These are phyloP conservation scores for Zymoseptoria ardabiliae DNA, from an alignment of 2,329 filamentous ascomycete species.

Conservation along the genomic window DNA sequence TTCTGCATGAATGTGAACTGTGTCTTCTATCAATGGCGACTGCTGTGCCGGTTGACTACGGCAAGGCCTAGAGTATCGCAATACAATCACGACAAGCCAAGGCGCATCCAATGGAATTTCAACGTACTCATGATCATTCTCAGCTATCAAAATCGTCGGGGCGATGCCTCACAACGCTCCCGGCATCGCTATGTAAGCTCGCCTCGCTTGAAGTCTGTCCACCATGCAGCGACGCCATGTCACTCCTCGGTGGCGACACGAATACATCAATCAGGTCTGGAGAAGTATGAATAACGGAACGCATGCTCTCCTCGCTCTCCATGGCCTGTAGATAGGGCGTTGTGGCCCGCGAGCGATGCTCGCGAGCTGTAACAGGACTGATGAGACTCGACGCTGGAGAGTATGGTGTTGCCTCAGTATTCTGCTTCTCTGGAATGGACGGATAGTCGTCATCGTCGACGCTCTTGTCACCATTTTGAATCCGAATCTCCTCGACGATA, in stretches of 20 bases:
- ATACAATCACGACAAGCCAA: not conserved
- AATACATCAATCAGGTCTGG: slow-evolving; percentile 1
- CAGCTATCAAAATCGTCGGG: slow-evolving; percentile 3
- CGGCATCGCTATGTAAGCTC: slow-evolving; percentile 21
- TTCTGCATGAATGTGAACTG: not conserved
- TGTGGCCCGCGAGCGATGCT: slow-evolving; percentile 10
- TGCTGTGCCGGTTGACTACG: not conserved
- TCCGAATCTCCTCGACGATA: slow-evolving; percentile 39
- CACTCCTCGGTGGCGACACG: not conserved
- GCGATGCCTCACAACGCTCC: slow-evolving; percentile 22
- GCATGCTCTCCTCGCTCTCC: slow-evolving; percentile 21
- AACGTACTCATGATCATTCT: not conserved
- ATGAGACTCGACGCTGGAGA: slow-evolving; percentile 17
- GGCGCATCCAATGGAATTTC: not conserved
- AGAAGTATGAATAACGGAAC: slow-evolving; percentile 20
- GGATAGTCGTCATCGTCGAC: not conserved
- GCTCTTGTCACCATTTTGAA: slow-evolving; percentile 23
- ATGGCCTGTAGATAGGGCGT: slow-evolving; percentile 18
- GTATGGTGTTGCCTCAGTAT: slow-evolving; percentile 1
- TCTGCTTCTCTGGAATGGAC: not conserved
- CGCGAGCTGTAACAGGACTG: slow-evolving; percentile 25
- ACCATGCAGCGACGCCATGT: slow-evolving; percentile 1
- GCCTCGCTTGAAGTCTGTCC: slow-evolving; percentile 15
- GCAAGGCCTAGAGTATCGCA: not conserved
- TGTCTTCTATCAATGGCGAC: not conserved